Evolutionary conservation across 805 yeast genomes (phyloP).

Genomic region (Candida railenensis): DNA sequence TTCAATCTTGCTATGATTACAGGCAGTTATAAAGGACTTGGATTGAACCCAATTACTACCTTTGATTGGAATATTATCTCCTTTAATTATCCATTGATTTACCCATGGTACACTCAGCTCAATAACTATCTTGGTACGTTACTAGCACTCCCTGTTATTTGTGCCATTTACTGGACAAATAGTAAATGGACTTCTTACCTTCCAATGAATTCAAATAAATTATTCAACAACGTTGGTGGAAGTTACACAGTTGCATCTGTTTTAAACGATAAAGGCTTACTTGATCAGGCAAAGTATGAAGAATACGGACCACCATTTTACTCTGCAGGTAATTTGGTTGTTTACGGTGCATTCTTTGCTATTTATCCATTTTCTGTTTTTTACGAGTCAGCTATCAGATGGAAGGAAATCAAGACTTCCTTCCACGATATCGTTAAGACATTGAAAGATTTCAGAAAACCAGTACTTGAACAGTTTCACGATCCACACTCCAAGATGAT

Average conservation of each 20-base stretch:
- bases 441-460: constrained; percentile 17
- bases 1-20: constrained; percentile 48
- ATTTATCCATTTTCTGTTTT: constrained; percentile 25
- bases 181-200: constrained; percentile 22
- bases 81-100: constrained; percentile 26
- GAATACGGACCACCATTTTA: constrained; percentile 29
- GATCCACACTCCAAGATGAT: constrained; percentile 34
- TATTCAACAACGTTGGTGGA: constrained; percentile 51
- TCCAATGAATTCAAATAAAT: constrained; percentile 42
- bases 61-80: constrained; percentile 51
- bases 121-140: constrained; percentile 16
- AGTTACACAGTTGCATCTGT: constrained; percentile 42
- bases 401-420: constrained; percentile 1
- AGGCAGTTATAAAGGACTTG: constrained; percentile 47
- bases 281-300: constrained; percentile 21
- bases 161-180: constrained; percentile 21
- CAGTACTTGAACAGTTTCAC: constrained; percentile 29
- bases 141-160: constrained; percentile 16
- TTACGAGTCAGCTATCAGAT: constrained; percentile 16
- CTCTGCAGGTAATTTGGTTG: constrained; percentile 26
- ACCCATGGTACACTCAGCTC: constrained; percentile 38
- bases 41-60: constrained; percentile 52
- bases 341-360: constrained; percentile 27
- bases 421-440: constrained; percentile 3
- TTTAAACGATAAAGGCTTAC: constrained; percentile 32